phyloP scores from a whole-genome alignment of 2,329 filamentous ascomycete genomes.

The Aaosphaeria arxii region DNA sequence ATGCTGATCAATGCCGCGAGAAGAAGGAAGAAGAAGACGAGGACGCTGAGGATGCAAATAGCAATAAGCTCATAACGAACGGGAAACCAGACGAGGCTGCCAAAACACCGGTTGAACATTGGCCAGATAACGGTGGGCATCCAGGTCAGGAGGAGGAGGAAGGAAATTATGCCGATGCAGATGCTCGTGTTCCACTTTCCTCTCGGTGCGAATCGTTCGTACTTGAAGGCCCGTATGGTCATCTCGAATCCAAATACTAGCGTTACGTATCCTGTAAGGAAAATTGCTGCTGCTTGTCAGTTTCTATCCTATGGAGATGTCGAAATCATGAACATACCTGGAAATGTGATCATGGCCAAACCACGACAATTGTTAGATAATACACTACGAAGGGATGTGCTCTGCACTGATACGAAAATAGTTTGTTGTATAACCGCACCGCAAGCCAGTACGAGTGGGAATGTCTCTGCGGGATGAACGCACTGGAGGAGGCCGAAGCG shows the following conservation, averaged over 20 bases:
- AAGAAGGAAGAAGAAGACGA: conserved; percentile 51
- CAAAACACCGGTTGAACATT: conserved; percentile 62
- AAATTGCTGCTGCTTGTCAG: conserved; percentile 52
- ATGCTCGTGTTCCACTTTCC: conserved; percentile 59
- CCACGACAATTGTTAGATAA: conserved; percentile 34
- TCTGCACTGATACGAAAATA: conserved; percentile 38
- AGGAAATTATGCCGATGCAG: conserved; percentile 52
- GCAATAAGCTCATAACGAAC: conserved; percentile 58
- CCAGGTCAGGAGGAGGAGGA: conserved; percentile 56
- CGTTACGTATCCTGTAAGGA: conserved; percentile 65
- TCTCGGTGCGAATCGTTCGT: conserved; percentile 56
- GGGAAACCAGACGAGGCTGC: conserved; percentile 66
- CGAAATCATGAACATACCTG: conserved; percentile 25
- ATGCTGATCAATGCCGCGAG: conserved; percentile 56
- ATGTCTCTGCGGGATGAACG: conserved; percentile 39
- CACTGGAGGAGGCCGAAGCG: conserved; percentile 34
- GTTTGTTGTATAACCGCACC: conserved; percentile 36
- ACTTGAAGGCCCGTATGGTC: conserved; percentile 53
- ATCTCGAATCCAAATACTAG: conserved; percentile 64
- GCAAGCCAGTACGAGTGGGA: conserved; percentile 39
- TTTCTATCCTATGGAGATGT: neutral
- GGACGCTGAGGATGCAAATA: conserved; percentile 53
- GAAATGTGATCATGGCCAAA: conserved; percentile 36
- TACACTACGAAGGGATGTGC: conserved; percentile 35
- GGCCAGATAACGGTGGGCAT: conserved; percentile 56